phyloP scores from a whole-genome alignment of 306 rosid species.

The Acacia melanoxylon region DNA sequence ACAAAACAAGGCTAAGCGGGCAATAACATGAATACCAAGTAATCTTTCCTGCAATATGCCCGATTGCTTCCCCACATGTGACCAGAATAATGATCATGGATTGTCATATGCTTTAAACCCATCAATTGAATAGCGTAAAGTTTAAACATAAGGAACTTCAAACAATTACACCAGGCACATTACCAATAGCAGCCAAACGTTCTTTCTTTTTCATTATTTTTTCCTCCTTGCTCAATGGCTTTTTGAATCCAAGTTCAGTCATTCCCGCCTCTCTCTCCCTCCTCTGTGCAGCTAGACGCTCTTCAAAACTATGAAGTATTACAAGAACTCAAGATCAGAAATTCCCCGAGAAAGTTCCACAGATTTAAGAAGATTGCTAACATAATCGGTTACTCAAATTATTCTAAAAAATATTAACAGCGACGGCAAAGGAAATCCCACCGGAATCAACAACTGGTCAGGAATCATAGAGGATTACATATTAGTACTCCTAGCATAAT shows the following conservation, averaged over 20 bases:
- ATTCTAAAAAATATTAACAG: slow-evolving; percentile 20
- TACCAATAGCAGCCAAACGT: slow-evolving; percentile 99
- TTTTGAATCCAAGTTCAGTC: slow-evolving; percentile 83
- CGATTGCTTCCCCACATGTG: slow-evolving; percentile 9
- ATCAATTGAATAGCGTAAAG: slow-evolving; percentile 16
- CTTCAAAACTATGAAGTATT: slow-evolving; percentile 74
- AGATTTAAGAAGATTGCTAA: slow-evolving; percentile 16
- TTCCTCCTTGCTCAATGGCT: slow-evolving; percentile 89
- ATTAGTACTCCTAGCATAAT: no score
- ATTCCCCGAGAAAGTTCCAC: background rate
- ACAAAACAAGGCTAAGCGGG: slow-evolving; percentile 1
- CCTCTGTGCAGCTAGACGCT: slow-evolving; percentile 94
- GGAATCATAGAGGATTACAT: no score
- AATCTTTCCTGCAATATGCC: background rate
- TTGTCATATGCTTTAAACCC: slow-evolving; percentile 22
- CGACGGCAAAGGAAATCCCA: slow-evolving; percentile 29
- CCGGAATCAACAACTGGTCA: background rate
- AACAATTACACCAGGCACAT: slow-evolving; percentile 32
- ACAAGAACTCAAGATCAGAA: slow-evolving; percentile 27
- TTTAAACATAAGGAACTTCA: slow-evolving; percentile 7
- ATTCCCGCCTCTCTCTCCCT: slow-evolving; percentile 76
- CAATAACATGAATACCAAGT: background rate
- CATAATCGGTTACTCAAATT: background rate
- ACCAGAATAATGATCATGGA: slow-evolving; percentile 23
- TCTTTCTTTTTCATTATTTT: slow-evolving; percentile 82